Evolutionary conservation across 257 asterid genomes (phyloP), one percentile per base, ranked within the genome.

Genomic region (Orobanche coerulescens): DNA sequence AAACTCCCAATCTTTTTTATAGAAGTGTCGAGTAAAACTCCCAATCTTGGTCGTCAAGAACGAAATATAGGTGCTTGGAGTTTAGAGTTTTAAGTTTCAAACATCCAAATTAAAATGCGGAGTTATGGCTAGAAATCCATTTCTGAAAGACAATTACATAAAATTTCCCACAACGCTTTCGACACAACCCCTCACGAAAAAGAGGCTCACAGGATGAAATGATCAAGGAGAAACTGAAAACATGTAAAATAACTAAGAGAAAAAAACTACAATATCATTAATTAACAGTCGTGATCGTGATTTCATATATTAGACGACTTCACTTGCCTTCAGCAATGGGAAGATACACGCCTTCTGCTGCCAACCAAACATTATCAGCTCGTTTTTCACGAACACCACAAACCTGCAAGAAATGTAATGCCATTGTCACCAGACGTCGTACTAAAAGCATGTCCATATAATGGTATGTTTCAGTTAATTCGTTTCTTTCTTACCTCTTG

Each of bases 261-360:
- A n/a, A 62, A 34, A 10, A 20, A 26, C 56, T 60, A 25, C 48
- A 22, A 23, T 46, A 53, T 10, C 56, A 64, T 48, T 50, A n/a
- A 26, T 5, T 26, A 26, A 5, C 9, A 36, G 53, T 40, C 33
- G 5, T 39, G 23, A 46, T 73, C 18, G 15, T 13, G 44, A 51
- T 33, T 20, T 50, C 56, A 58, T 23, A 54, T 19, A 25, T 55
- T 47, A 8, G 54, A 50, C 7, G 62, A 66, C 58, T 65, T 79
- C 80, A 82, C 76, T 82, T 89, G 82, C 74, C 75, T 54, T 79
- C 98, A 58, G 64, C 58, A 25, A 65, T 71, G 0, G 97, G 95
- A 54, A 93, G 88, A 71, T 93, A 93, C 18, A 93, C 91, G 4
- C 99, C 99, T 71, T 93, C 99, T 24, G 94, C 90, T 37, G 99